Base-by-base conservation (phyloP, 176 grass and related monocot species). In the Ensete glaucum region DNA sequence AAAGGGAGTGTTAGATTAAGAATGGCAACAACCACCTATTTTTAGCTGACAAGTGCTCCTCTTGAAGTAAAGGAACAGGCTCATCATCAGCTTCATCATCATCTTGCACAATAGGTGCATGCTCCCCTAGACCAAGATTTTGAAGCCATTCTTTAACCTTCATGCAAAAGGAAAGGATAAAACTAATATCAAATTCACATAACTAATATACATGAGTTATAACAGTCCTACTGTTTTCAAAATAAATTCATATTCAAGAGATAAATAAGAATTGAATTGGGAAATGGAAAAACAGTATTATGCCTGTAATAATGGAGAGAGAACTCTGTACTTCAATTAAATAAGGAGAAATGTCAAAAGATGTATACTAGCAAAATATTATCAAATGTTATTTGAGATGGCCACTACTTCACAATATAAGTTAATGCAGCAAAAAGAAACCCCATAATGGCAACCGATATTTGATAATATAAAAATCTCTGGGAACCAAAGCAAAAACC, bases 101-200 rank as follows among this genome's bases (percentile, higher is more conserved):
- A 79, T 93, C 95, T 81, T 98, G 90, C 73, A 89, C 84, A 76
- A 91, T 84, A 59, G 82, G 83, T 84, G 91, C 85, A 85, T 98
- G 78, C 26, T 98, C 94, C 65, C 94, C 90, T 56, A 98, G 70
- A 80, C 94, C 94, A 26, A 98, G 82, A 89, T 93, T 98, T 84
- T 98, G 94, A 67, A 98, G 86, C 94, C 90, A 98, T 78, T 98
- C 94, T 93, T 98, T 98, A 71, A 93, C 88, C 94, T 98, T 93
- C 53, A 53, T 74, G 67, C 12, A 57, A 81, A 81, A 69, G 9
- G 8, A 48, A 52, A n/a, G n/a, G 54, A 80, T 24, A 76, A 57
- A 76, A n/a, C 23, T 17, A 7, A 85, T 11, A 77, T 72, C 12
- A 75, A 54, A 71, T 63, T 64, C 20, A 71, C 25, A 8, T 73